Evolutionary conservation across 345 rosid species (phyloP).

Genomic region (Brassica cretica): DNA sequence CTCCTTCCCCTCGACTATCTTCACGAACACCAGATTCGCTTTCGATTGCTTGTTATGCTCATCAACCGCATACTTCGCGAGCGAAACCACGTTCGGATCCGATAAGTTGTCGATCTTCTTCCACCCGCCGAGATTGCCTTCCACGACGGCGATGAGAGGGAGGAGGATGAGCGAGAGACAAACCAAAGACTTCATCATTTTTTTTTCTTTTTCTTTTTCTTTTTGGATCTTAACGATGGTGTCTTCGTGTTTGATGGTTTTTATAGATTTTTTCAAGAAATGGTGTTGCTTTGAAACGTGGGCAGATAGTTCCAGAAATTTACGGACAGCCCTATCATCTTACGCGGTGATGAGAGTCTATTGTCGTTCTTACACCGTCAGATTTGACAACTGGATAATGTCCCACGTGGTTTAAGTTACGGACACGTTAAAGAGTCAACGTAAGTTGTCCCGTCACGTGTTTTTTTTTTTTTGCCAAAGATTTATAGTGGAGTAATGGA

Average conservation of each 20-base stretch:
- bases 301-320: slow-evolving; percentile 25
- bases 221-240: background rate
- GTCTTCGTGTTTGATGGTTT: background rate
- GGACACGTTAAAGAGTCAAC: background rate
- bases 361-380: slow-evolving; percentile 22
- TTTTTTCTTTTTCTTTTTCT: background rate
- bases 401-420: background rate
- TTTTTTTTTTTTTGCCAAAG: background rate
- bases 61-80: slow-evolving; percentile 41
- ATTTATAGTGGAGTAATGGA: background rate
- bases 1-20: slow-evolving; percentile 44
- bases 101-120: slow-evolving; percentile 39
- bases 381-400: slow-evolving; percentile 32
- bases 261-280: slow-evolving; percentile 4
- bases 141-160: slow-evolving; percentile 25
- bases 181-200: slow-evolving; percentile 31
- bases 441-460: background rate
- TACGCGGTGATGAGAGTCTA: slow-evolving; percentile 18
- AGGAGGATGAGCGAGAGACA: slow-evolving; percentile 27
- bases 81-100: slow-evolving; percentile 45
- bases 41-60: slow-evolving; percentile 47
- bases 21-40: slow-evolving; percentile 32
- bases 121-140: slow-evolving; percentile 44
- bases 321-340: slow-evolving; percentile 23
- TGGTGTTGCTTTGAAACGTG: slow-evolving; percentile 10